Base-by-base conservation (phyloP, 1,284 basidiomycete species). In the Sanghuangporus sanghuang region DNA sequence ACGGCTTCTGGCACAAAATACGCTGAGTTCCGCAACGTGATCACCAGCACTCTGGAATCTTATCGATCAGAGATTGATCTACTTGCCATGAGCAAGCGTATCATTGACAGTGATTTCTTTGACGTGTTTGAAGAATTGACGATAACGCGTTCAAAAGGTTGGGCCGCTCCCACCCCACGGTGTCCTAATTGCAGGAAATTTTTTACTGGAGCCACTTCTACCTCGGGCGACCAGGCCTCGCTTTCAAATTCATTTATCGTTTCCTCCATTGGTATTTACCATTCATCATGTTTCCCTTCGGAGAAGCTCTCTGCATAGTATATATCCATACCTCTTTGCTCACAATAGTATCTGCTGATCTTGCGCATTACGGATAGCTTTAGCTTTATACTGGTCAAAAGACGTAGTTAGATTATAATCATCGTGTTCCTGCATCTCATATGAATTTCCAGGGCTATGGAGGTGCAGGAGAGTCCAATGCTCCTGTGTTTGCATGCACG, bases 1-100 rank as follows among this genome's bases (percentile, higher is more conserved):
- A 74, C 81, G 16, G 76, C 80, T 7, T 78, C 79, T 50, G 83
- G 82, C 53, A 84, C 84, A n/a, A 86, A 89, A 5, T 98, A 98
- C 73, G 87, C 90, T 39, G 95, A 98, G 74, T 96, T 98, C 75
- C 85, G 95, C 52, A 84, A 86, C 3, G 95, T 99, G 64, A 79
- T 99, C 23, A 90, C 89, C 0, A 91, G 93, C 36, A 99, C 99
- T 94, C 78, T 98, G 67, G 93, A 96, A 69, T 92, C 94, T 1
- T 98, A 98, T 77, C 86, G 90, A 23, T 86, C 91, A 5, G 95
- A 99, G 68, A 89, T 90, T 27, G 96, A 98, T 69, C 85, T 96
- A 79, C 80, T 99, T n/a, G 77, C 82, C 39, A 94, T 98, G 71
- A 92, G 93, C 14, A 93, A 92, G 69, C 86, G 89, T 66, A 79